phyloP scores from a whole-genome alignment of 768 basidiomycete genomes.

The Leucocoprinus sp. region DNA sequence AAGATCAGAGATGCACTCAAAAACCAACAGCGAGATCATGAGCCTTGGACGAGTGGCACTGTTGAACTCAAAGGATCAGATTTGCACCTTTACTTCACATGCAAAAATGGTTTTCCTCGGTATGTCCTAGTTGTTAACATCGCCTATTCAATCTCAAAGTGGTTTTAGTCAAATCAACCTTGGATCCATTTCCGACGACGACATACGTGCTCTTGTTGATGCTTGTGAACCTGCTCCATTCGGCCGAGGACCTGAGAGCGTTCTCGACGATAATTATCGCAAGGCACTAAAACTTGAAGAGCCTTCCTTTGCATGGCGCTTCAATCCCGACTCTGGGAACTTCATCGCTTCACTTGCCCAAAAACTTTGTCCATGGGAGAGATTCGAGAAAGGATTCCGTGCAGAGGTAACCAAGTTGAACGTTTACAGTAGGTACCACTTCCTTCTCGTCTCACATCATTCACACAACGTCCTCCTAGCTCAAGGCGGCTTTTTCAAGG shows the following conservation, averaged over 20 bases:
- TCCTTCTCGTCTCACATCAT: background rate
- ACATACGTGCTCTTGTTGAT: conserved; percentile 12
- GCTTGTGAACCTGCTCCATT: conserved; percentile 21
- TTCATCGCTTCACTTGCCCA: background rate
- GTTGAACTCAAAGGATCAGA: background rate
- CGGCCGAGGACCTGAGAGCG: conserved; percentile 16
- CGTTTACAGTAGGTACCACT: conserved; percentile 31
- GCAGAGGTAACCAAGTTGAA: conserved; percentile 38
- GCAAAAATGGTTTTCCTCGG: background rate
- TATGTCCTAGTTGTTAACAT: background rate
- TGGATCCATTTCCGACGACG: background rate
- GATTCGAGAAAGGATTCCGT: conserved; percentile 17
- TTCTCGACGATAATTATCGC: conserved; percentile 21
- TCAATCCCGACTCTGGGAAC: conserved; percentile 17
- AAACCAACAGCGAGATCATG: background rate
- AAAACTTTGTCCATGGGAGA: conserved; percentile 15
- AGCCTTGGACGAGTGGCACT: background rate
- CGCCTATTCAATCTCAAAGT: background rate
- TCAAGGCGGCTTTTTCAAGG: conserved; percentile 31
- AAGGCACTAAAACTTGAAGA: conserved; percentile 19
- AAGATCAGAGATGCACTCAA: background rate
- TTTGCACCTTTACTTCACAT: background rate
- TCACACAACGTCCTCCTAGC: background rate
- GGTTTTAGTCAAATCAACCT: background rate
- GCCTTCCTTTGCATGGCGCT: conserved; percentile 17